These are phyloP conservation scores for Fusarium bulbicola DNA, from an alignment of 2,329 filamentous ascomycete genomes.

Conservation along the genomic window DNA sequence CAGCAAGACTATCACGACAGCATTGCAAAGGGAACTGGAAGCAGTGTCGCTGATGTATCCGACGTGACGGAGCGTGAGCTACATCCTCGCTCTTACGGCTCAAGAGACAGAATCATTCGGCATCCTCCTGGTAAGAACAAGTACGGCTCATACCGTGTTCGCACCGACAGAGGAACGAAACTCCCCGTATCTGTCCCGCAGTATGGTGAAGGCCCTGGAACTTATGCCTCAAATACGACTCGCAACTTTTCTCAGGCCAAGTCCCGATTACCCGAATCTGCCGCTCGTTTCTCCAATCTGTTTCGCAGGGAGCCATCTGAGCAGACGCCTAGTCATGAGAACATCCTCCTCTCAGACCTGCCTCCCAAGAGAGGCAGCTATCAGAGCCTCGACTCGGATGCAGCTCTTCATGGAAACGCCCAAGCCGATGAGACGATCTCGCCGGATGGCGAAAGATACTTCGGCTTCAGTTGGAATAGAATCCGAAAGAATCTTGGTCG, in stretches of 20 bases:
- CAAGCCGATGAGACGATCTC: background rate
- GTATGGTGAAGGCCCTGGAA: slow-evolving; percentile 8
- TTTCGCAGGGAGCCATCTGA: slow-evolving; percentile 34
- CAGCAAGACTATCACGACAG: slow-evolving; percentile 36
- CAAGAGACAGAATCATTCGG: slow-evolving; percentile 42
- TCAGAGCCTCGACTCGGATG: slow-evolving; percentile 45
- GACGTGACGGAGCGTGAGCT: slow-evolving; percentile 42
- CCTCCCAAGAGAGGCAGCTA: slow-evolving; percentile 43
- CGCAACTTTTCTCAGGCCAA: slow-evolving; percentile 31
- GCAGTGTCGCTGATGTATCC: slow-evolving; percentile 57
- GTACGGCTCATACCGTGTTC: slow-evolving; percentile 29
- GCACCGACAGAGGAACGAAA: slow-evolving; percentile 36
- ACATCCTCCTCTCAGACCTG: slow-evolving; percentile 35
- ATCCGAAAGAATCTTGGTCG: slow-evolving; percentile 38
- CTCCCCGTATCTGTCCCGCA: slow-evolving; percentile 36
- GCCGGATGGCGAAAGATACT: slow-evolving; percentile 3
- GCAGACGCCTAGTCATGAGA: slow-evolving; percentile 6
- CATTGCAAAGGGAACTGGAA: slow-evolving; percentile 48
- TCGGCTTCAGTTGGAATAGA: slow-evolving; percentile 42
- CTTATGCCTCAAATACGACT: slow-evolving; percentile 37
- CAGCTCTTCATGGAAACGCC: background rate
- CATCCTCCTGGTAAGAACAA: slow-evolving; percentile 30
- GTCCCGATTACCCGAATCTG: slow-evolving; percentile 35
- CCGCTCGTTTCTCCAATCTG: slow-evolving; percentile 40
- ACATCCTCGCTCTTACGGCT: slow-evolving; percentile 32